These are phyloP conservation scores for Lachnellula arida DNA, from an alignment of 2,329 filamentous ascomycete genomes.

Conservation along the genomic window DNA sequence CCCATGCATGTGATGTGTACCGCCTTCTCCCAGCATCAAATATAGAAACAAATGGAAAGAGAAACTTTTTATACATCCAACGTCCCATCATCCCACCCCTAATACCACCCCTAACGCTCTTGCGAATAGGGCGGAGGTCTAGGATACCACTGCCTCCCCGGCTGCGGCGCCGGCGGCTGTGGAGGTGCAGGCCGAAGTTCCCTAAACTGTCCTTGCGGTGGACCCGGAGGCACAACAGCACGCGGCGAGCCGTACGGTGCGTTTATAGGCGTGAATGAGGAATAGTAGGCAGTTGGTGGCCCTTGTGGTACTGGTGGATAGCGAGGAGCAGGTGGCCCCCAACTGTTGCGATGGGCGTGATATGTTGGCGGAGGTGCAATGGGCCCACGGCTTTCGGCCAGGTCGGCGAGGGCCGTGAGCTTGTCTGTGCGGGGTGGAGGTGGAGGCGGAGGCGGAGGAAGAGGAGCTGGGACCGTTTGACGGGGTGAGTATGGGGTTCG, in stretches of 20 bases:
- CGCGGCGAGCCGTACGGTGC: slow-evolving; percentile 8
- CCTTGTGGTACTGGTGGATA: slow-evolving; percentile 2
- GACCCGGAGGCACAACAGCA: slow-evolving; percentile 3
- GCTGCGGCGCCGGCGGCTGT: slow-evolving; percentile 3
- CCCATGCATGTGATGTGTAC: too few species aligned
- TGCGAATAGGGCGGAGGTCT: background rate
- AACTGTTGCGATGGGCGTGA: background rate
- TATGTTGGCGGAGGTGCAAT: slow-evolving; percentile 1
- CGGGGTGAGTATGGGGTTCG: slow-evolving; percentile 6
- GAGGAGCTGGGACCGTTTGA: slow-evolving; percentile 3
- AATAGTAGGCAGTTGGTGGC: background rate
- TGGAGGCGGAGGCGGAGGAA: slow-evolving; percentile 5
- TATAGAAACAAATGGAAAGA: background rate
- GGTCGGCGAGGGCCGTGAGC: slow-evolving; percentile 13
- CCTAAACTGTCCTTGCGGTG: slow-evolving; percentile 5
- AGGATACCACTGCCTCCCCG: background rate
- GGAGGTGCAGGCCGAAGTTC: slow-evolving; percentile 19
- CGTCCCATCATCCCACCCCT: background rate
- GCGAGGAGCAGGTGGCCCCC: slow-evolving; percentile 5
- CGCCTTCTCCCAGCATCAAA: background rate
- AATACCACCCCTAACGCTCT: too few species aligned
- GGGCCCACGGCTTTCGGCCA: slow-evolving; percentile 1
- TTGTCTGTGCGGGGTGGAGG: background rate
- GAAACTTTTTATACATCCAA: background rate
- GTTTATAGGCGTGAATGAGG: background rate